A percentile compares a stretch with the other conserved stretches of the same genome.
These are phyloP conservation scores for Acanthamoeba sp. DNA, from an alignment of 208 protist species.

Conservation along the genomic window DNA sequence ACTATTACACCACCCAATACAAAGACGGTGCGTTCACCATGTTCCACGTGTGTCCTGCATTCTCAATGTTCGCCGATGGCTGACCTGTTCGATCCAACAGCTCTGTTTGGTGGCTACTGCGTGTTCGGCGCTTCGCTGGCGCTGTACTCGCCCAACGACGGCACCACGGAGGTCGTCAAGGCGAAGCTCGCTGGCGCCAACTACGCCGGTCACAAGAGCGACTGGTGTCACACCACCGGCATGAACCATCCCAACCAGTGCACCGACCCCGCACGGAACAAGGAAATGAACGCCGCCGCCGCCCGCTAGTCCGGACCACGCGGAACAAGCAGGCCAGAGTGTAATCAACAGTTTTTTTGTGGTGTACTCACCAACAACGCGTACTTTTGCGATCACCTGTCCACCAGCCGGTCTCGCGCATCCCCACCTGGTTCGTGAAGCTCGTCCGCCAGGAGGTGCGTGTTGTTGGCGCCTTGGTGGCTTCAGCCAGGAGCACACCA, in stretches of 20 bases:
- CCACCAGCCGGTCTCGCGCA: no score
- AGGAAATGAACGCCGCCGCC: background rate
- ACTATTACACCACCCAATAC: constrained; percentile 85
- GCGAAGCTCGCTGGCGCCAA: constrained; percentile 65
- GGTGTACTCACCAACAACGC: no score
- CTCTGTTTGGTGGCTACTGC: constrained; percentile 62
- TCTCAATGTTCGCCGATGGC: background rate
- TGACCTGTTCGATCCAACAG: constrained; percentile 41
- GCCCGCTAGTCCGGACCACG: no score
- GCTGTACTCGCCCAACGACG: constrained; percentile 85
- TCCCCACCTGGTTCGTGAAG: no score
- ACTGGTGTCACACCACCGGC: constrained; percentile 80
- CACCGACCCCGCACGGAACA: constrained; percentile 24
- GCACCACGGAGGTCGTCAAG: constrained; percentile 79
- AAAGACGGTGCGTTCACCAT: background rate
- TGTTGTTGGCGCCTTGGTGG: no score
- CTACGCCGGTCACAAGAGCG: constrained; percentile 78
- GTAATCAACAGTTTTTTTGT: no score
- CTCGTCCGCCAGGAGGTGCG: no score
- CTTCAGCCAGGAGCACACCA: no score
- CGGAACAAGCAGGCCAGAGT: no score
- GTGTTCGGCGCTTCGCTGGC: constrained; percentile 12
- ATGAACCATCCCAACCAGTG: constrained; percentile 78
- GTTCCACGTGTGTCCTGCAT: background rate
- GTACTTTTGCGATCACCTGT: background rate